Percentiles rank a stretch among this genome's conserved stretches.
Evolutionary conservation across 176 grass and related monocot species (phyloP).

Genomic region (Zea luxurians): DNA sequence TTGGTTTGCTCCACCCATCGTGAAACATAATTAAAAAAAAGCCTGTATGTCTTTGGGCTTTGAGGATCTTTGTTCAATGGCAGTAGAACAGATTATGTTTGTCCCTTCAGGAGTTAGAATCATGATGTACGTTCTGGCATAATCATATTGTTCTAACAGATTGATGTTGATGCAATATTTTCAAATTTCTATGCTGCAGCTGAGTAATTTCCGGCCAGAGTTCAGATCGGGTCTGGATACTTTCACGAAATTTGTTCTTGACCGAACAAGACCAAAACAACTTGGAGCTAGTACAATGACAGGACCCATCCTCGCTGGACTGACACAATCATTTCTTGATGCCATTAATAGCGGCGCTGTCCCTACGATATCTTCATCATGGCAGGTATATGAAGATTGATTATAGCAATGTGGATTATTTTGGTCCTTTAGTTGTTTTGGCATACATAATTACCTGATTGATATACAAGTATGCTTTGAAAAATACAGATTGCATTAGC

Average conservation of each 20-base stretch:
- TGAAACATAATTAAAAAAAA: neutral
- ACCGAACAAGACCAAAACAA: slow-evolving; percentile 91
- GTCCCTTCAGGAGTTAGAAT: slow-evolving; percentile 8
- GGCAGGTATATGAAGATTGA: slow-evolving; percentile 56
- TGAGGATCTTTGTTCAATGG: slow-evolving; percentile 21
- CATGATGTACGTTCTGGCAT: neutral
- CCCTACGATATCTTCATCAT: slow-evolving; percentile 90
- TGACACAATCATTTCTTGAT: slow-evolving; percentile 96
- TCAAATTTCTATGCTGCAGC: slow-evolving; percentile 44
- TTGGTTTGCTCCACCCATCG: neutral
- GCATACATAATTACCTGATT: neutral
- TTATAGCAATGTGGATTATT: neutral
- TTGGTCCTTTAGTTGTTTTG: slow-evolving; percentile 35
- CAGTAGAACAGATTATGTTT: slow-evolving; percentile 32
- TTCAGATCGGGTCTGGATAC: slow-evolving; percentile 87
- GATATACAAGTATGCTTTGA: neutral
- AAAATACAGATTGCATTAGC: neutral
- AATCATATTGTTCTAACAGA: neutral
- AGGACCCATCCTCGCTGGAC: slow-evolving; percentile 84
- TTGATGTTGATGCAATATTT: slow-evolving; percentile 10
- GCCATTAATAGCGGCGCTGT: slow-evolving; percentile 94
- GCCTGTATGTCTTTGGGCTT: neutral
- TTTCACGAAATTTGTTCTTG: slow-evolving; percentile 89
- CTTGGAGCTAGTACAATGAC: slow-evolving; percentile 95
- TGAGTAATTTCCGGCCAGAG: slow-evolving; percentile 77